phyloP scores from a whole-genome alignment of 1,139 yeast genomes.

The Zygoascus meyerae region DNA sequence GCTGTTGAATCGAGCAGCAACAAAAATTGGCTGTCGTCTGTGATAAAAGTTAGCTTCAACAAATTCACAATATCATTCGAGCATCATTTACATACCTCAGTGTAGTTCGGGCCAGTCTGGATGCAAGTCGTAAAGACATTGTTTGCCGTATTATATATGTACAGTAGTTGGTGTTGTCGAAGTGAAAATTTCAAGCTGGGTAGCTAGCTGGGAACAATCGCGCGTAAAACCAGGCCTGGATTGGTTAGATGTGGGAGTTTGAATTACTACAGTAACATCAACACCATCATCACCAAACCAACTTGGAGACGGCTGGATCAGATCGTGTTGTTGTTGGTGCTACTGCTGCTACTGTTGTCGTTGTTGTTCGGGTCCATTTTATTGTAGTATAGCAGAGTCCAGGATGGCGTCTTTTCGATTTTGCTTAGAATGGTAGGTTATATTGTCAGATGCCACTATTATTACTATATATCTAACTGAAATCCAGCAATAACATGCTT shows the following conservation, averaged over 20 bases:
- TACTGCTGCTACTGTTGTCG: no score
- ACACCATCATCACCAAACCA: neutral
- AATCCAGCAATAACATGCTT: constrained; percentile 78
- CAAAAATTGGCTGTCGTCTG: constrained; percentile 3
- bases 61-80: no score
- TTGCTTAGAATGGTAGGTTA: constrained; percentile 70
- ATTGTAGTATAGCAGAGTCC: neutral
- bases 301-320: neutral
- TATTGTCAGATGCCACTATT: no score
- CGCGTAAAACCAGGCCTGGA: neutral
- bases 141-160: neutral
- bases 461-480: constrained; percentile 12
- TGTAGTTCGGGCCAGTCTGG: constrained; percentile 8
- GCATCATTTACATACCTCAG: neutral
- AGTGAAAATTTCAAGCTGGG: constrained; percentile 6
- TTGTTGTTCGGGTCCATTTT: no score
- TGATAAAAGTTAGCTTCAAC: neutral
- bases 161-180: neutral
- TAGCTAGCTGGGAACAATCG: neutral
- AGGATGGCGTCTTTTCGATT: constrained; percentile 83
- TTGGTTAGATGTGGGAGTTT: neutral
- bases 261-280: neutral
- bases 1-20: constrained; percentile 45
- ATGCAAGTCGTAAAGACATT: constrained; percentile 11
- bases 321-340: no score